Percentiles rank a stretch among this genome's conserved stretches.
These are phyloP conservation scores for Jaminaea rosea DNA, from an alignment of 1,284 basidiomycete genomes.

Conservation along the genomic window DNA sequence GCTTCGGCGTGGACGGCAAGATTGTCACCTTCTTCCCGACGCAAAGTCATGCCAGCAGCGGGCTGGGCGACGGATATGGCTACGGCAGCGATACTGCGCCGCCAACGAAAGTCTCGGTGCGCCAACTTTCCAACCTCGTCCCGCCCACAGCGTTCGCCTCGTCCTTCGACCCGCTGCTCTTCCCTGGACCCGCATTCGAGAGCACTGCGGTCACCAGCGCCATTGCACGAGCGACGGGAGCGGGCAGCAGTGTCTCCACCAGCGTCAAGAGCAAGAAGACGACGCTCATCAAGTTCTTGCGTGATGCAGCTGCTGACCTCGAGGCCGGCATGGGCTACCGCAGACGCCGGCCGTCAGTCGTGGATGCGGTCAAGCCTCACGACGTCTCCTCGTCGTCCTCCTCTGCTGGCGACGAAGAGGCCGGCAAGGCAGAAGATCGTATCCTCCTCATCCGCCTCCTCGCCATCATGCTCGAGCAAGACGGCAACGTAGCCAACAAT, in stretches of 20 bases:
- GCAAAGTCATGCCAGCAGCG: neutral
- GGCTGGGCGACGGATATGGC: slow-evolving; percentile 13
- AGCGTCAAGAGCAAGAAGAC: slow-evolving; percentile 33
- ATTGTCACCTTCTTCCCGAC: slow-evolving; percentile 37
- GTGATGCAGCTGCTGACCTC: slow-evolving; percentile 34
- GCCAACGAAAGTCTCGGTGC: slow-evolving; percentile 20
- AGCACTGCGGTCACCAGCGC: slow-evolving; percentile 17
- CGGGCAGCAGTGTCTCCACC: neutral
- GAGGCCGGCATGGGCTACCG: slow-evolving; percentile 37
- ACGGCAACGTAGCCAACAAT: slow-evolving; percentile 25
- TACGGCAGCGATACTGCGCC: slow-evolving; percentile 18
- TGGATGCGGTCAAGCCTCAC: neutral
- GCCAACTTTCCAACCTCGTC: slow-evolving; percentile 20
- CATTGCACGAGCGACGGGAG: slow-evolving; percentile 25
- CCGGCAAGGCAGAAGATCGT: slow-evolving; percentile 34
- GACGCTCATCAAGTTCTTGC: slow-evolving; percentile 26
- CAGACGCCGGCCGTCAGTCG: slow-evolving; percentile 20
- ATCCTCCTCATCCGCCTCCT: slow-evolving; percentile 34
- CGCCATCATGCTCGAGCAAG: slow-evolving; percentile 35
- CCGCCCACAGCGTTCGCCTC: slow-evolving; percentile 26
- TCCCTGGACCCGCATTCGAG: slow-evolving; percentile 41
- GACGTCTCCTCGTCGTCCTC: neutral
- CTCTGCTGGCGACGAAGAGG: slow-evolving; percentile 1
- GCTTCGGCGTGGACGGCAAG: slow-evolving; percentile 42
- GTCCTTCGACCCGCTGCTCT: slow-evolving; percentile 34